Evolutionary conservation across 2,329 filamentous ascomycete species (phyloP), one percentile per base, ranked within the genome.

Genomic region (Neodidymelliopsis sp.): DNA sequence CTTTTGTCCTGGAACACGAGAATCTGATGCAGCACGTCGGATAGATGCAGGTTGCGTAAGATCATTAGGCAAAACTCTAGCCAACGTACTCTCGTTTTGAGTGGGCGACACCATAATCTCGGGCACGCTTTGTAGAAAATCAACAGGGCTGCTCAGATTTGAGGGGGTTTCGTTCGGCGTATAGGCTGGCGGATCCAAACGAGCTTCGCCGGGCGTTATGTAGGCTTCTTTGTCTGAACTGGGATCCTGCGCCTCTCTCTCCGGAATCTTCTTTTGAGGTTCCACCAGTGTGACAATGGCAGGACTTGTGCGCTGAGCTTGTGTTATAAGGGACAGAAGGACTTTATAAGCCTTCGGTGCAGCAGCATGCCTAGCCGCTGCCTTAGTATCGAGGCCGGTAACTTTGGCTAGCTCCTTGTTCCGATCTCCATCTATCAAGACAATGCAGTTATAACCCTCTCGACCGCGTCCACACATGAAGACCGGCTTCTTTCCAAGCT

Each of bases 21-120:
- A 49, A 27, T 49, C 46, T 9, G 46, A 49, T 15, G 39, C 39
- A 24, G 39, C 34, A 34, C 46, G 34, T 13, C 46, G 27, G 13
- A 49, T 23, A 34, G 39, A 27, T 10, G 34, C 20, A 11, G 12
- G 16, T 0, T 33, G 16, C 6, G n/a, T 27, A 22, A n/a, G 2
- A 19, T 10, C 24, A 11, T 13, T 27, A 6, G 27, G 9, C 7
- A 6, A 22, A 6, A 9, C 6, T 2, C n/a, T n/a, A 2, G 6
- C 20, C 3, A 29, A 8, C 4, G 34, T 22, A 6, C 28, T 6
- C 13, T 42, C 20, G 9, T 43, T 18, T 12, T 38, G 11, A 10
- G 34, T 29, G 6, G 46, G 39, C 16, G 39, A 49, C 13, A 43
- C 20, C 23, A 49, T 19, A 13, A 43, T 44, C 11, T 43, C 34